A percentile compares a stretch with the other conserved stretches of the same genome.
These are phyloP conservation scores for Laburnicola sp. DNA, from an alignment of 2,329 filamentous ascomycete genomes.

Conservation along the genomic window DNA sequence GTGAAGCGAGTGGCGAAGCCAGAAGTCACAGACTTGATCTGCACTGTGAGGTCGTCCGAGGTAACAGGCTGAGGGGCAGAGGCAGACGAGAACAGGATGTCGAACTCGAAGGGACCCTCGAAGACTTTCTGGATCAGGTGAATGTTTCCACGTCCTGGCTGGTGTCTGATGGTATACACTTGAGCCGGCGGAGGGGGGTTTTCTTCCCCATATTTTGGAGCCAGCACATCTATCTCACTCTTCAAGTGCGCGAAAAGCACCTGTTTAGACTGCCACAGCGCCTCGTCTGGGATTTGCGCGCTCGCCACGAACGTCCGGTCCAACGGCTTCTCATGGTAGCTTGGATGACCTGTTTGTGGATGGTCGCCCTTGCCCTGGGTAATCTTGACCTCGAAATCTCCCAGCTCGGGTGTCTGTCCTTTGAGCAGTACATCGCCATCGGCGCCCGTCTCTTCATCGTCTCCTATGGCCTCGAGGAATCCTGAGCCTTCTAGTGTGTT, in stretches of 20 bases:
- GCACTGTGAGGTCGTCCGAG: slow-evolving; percentile 67
- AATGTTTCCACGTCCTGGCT: slow-evolving; percentile 72
- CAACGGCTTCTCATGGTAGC: slow-evolving; percentile 69
- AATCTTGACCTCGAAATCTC: slow-evolving; percentile 76
- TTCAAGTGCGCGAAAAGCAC: slow-evolving; percentile 67
- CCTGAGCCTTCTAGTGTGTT: slow-evolving; percentile 76
- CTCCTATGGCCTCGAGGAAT: slow-evolving; percentile 61
- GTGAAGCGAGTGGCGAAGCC: slow-evolving; percentile 76
- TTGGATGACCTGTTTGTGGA: slow-evolving; percentile 62
- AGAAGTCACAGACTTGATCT: slow-evolving; percentile 67
- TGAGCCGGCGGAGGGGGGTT: slow-evolving; percentile 81
- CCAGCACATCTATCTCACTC: slow-evolving; percentile 61
- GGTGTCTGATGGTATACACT: slow-evolving; percentile 76
- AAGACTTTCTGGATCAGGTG: slow-evolving; percentile 93
- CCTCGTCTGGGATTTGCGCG: slow-evolving; percentile 64
- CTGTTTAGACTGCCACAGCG: slow-evolving; percentile 81
- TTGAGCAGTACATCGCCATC: slow-evolving; percentile 67
- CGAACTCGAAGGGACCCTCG: slow-evolving; percentile 86
- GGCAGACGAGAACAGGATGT: slow-evolving; percentile 83
- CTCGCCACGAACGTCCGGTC: slow-evolving; percentile 78
- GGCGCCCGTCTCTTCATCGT: slow-evolving; percentile 51
- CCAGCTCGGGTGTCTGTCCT: slow-evolving; percentile 72
- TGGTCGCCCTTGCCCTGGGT: slow-evolving; percentile 70
- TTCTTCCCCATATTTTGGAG: slow-evolving; percentile 60
- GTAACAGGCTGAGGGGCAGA: slow-evolving; percentile 62